Percentiles rank a stretch among this genome's conserved stretches.
phyloP scores from a whole-genome alignment of 2,329 filamentous ascomycete genomes.

The Camillea tinctor region DNA sequence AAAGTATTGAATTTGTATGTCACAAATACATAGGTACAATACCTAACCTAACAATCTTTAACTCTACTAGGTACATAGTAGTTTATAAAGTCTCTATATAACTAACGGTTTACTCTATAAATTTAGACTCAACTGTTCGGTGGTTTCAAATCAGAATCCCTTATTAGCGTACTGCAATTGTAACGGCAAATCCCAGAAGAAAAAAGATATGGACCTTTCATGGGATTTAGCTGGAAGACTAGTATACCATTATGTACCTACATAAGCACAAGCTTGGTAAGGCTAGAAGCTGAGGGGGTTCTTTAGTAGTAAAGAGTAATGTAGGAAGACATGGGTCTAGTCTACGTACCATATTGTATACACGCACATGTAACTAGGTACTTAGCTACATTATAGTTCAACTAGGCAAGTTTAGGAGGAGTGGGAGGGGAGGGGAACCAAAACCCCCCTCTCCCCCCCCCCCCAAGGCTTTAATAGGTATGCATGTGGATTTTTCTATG shows the following conservation, averaged over 20 bases:
- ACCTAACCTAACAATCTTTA: too few species aligned
- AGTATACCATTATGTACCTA: neutral
- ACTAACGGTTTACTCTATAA: neutral
- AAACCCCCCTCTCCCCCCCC: neutral
- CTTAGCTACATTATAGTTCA: too few species aligned
- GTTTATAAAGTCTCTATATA: neutral
- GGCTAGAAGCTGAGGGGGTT: neutral
- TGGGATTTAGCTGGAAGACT: neutral
- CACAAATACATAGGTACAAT: too few species aligned
- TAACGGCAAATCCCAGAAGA: neutral
- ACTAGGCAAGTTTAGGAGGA: too few species aligned
- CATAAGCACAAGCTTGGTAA: neutral
- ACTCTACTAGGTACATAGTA: neutral
- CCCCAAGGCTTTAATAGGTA: neutral
- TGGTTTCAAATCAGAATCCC: neutral
- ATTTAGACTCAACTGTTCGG: neutral
- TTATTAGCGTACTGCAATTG: neutral
- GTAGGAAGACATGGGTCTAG: neutral
- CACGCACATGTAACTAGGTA: too few species aligned
- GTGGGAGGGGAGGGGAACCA: neutral
- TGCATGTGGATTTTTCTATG: neutral
- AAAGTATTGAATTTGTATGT: neutral
- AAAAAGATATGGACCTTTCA: neutral
- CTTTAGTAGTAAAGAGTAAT: neutral
- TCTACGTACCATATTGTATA: neutral